Base-by-base conservation (phyloP, 371 early-diverging fungal species). In the Rhizopus arrhizus region DNA sequence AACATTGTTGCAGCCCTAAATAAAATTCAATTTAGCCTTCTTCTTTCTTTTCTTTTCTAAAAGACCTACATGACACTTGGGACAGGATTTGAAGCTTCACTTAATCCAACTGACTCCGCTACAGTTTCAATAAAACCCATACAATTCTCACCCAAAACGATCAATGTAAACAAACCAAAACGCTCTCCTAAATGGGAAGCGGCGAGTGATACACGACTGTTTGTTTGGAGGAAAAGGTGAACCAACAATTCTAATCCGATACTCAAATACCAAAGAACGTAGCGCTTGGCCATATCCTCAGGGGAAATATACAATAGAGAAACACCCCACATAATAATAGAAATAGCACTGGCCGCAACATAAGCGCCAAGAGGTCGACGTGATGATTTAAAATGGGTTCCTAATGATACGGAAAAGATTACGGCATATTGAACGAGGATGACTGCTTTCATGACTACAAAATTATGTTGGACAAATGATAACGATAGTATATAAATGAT, bases 171-270 rank as follows among this genome's bases (percentile, higher is more conserved):
- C 3, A 84, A 58, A 7, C 81, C 85, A 60, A 84, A 82, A 0
- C 85, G 73, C 31, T 84, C 85, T 10, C 76, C 83, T 33, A 84
- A 57, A 70, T 84, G 85, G 50, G 82, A 82, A 28, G 82, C 85
- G 7, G 78, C 80, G 53, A 85, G 69, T 1, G 85, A 80, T 0
- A 83, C 83, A 8, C 79, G 80, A 7, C 72, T 75, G 42, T 76
- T 69, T 38, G 73, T 62, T 40, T 80, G 77, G 53, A 83, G 66
- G 8, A 65, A 32, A 3, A 85, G 55, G 15, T 83, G 70, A 13
- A 78, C 80, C 0, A 68, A 15, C 4, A 79, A 62, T 46, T 85
- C 85, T 43, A 80, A 42, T 10, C 70, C 45, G 33, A 85, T 85
- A 33, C 80, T 78, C 0, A 65, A 8, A 28, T 75, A 83, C 85